Evolutionary conservation across 2,329 filamentous ascomycete species (phyloP).

Genomic region (Colletotrichum sansevieriae): DNA sequence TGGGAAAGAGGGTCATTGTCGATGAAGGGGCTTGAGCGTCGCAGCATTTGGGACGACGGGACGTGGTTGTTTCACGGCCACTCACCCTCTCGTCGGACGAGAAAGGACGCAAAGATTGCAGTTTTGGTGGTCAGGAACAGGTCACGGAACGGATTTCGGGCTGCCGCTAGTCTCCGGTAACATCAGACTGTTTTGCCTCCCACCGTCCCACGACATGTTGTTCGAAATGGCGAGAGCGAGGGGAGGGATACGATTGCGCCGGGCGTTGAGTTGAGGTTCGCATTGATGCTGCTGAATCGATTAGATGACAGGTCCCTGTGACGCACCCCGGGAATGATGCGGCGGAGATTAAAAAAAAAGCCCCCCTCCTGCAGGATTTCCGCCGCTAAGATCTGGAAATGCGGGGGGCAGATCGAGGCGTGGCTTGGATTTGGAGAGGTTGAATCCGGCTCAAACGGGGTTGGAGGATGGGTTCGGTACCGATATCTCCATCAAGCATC

Average conservation of each 20-base stretch:
- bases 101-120: not conserved
- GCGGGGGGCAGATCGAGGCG: not conserved
- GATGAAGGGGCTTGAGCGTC: constrained; percentile 25
- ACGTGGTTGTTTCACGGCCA: constrained; percentile 26
- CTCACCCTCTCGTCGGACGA: not conserved
- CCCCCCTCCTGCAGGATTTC: not conserved
- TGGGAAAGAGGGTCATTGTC: not conserved
- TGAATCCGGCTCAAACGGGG: constrained; percentile 7
- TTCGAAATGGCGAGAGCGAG: not conserved
- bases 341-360: not conserved
- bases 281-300: not conserved
- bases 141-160: constrained; percentile 25
- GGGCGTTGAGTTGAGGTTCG: not conserved
- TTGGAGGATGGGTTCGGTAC: constrained; percentile 1
- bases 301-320: constrained; percentile 20
- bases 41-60: constrained; percentile 31
- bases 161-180: constrained; percentile 16
- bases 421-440: constrained; percentile 13
- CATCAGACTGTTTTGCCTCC: not conserved
- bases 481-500: constrained; percentile 2
- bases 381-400: not conserved
- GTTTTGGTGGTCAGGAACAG: not conserved
- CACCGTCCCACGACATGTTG: not conserved
- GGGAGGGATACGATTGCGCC: constrained; percentile 3
- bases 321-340: not conserved